Evolutionary conservation across 768 basidiomycete species (phyloP), one percentile per base, ranked within the genome.

Genomic region (Naematelia encephala): DNA sequence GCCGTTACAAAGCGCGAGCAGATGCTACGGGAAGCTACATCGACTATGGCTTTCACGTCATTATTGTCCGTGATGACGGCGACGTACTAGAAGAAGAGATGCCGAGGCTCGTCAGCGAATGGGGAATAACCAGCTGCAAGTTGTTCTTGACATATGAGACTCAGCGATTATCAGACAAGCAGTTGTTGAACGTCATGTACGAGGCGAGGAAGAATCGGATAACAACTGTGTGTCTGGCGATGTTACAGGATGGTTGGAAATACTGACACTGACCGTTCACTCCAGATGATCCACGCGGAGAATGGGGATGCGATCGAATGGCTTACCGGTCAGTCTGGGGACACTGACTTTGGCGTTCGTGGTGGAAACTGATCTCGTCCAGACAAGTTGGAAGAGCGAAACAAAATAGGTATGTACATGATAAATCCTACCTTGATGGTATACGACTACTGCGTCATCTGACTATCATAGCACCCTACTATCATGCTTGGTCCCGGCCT

Each of bases 231-330:
- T 10, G 50, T 22, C 14, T 12, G 25, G n/a, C n/a, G n/a, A n/a
- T n/a, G n/a, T n/a, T n/a, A n/a, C n/a, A n/a, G n/a, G n/a, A n/a
- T n/a, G n/a, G n/a, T n/a, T n/a, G n/a, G n/a, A n/a, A n/a, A n/a
- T n/a, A n/a, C n/a, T n/a, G n/a, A n/a, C n/a, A n/a, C n/a, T n/a
- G n/a, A n/a, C n/a, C n/a, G n/a, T n/a, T n/a, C n/a, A n/a, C 16
- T 23, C 5, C 19, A 28, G 50, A 51, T 51, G 27, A 51, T 47
- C 1, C 69, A 71, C 54, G 67, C 67, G 23, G 69, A 70, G 59
- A 70, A 70, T 57, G 28, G 46, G 16, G 69, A 70, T 54, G 62
- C 68, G 61, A 69, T 71, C 49, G 46, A 56, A 66, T 71, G 55
- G 55, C 45, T 13, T 19, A 48, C n/a, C 45, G 47, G 44, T 54